Base-by-base conservation (phyloP, 371 early-diverging fungal species). In the Enterospora canceri region DNA sequence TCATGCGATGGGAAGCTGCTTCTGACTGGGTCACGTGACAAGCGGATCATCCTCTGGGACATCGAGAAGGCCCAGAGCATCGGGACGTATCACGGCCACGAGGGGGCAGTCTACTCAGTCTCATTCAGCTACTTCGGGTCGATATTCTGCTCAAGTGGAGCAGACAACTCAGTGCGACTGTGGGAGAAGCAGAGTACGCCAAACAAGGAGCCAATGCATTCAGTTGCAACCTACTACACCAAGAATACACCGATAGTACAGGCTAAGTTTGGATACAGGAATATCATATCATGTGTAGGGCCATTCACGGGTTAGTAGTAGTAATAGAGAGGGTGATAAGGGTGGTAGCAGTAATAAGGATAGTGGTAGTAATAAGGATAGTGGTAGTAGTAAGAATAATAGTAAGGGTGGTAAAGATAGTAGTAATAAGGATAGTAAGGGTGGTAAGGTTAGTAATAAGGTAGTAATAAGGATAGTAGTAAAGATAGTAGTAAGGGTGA, bases 41-140 rank as follows among this genome's bases (percentile, higher is more conserved):
- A 85, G 58, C 81, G 82, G 0, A 85, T 95, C 63, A 84, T 83
- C 56, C 78, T 97, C n/a, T 96, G 95, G 94, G 97, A 97, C 76
- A 82, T 96, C n/a, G 88, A 86, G 4, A 86, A 86, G 1, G 92
- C 92, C 4, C 85, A 84, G 64, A 80, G 91, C 53, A 79, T 88
- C 28, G 90, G 89, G 82, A 93, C 91, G 81, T 83, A 89, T 85
- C 76, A 80, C 2, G 95, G 92, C 0, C 95, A 95, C 73, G 85
- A 85, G 21, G 86, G 84, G 3, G 86, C 86, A 66, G 91, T 94
- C 1, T 94, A 89, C 67, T 81, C 85, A n/a, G 84, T 96, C 1
- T 86, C 90, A 68, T 87, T 91, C 26, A 85, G 93, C 16, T 85
- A 83, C 21, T 95, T 94, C 76, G 87, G 90, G 33, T 85, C 82